Conservation (phyloP, 306 rosid species). For the Lathyrus tuberosus region DNA sequence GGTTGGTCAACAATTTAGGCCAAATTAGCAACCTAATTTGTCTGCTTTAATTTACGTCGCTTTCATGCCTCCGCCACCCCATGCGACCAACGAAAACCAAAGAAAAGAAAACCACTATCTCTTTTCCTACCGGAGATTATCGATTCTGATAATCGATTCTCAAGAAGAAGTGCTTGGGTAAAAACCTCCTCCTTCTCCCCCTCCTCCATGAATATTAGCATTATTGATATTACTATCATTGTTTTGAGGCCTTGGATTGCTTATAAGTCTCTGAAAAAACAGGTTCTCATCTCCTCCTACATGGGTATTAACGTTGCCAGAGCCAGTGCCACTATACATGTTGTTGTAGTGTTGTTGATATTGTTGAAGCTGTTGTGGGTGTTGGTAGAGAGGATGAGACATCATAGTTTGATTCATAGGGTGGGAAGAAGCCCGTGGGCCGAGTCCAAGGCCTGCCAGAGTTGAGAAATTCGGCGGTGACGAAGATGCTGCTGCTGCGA, state of each 20-base stretch:
- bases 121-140: conserved; percentile 45
- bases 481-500: conserved; percentile 34
- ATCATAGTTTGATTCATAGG: conserved; percentile 43
- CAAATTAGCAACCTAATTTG: conserved; percentile 68
- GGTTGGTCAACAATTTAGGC: conserved; percentile 69
- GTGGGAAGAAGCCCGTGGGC: conserved; percentile 38
- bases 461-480: conserved; percentile 30
- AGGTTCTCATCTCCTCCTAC: conserved; percentile 42
- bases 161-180: conserved; percentile 45
- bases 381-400: conserved; percentile 37
- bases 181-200: conserved; percentile 41
- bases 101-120: conserved; percentile 42
- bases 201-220: conserved; percentile 30
- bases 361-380: conserved; percentile 35
- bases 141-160: conserved; percentile 4
- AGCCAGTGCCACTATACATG: conserved; percentile 18
- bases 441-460: conserved; percentile 56
- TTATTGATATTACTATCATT: neutral
- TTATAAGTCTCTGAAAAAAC: conserved; percentile 47
- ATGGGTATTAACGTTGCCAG: conserved; percentile 10
- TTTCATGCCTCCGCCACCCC: conserved; percentile 37
- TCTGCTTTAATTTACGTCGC: conserved; percentile 52
- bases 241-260: conserved; percentile 40
- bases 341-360: conserved; percentile 34
- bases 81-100: conserved; percentile 45